phyloP scores from a whole-genome alignment of 371 early-diverging fungal species.

The Zopfochytrium polystomum region DNA sequence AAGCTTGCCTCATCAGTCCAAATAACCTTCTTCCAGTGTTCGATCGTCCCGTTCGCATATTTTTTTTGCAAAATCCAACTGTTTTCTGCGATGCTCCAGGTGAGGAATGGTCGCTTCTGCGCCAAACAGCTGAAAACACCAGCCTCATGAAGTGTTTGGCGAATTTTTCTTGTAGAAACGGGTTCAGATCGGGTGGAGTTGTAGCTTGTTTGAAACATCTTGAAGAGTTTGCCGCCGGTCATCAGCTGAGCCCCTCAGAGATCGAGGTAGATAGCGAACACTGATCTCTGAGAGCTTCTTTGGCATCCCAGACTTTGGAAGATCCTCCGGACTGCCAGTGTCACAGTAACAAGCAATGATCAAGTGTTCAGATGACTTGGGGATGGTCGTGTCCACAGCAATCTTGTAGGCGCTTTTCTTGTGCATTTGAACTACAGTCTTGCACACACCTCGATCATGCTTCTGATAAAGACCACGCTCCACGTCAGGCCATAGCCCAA shows the following conservation, averaged over 20 bases:
- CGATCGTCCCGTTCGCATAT: not conserved
- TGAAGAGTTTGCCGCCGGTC: not conserved
- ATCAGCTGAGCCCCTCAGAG: not conserved
- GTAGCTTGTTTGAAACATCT: not conserved
- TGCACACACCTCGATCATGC: no score
- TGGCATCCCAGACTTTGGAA: not conserved
- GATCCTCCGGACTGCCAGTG: not conserved
- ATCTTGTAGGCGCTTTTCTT: not conserved
- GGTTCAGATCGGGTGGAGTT: not conserved
- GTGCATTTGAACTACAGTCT: not conserved
- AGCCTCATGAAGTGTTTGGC: not conserved
- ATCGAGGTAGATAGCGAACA: not conserved
- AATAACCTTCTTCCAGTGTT: not conserved
- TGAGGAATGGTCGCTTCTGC: not conserved
- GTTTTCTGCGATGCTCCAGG: not conserved
- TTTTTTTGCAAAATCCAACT: not conserved
- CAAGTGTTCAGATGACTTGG: not conserved
- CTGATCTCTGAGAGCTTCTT: not conserved
- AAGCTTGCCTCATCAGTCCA: not conserved
- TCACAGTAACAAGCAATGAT: not conserved
- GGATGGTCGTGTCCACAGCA: not conserved
- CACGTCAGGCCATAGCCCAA: no score
- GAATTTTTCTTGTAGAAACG: not conserved
- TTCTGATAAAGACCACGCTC: no score
- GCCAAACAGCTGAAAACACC: not conserved